Percentiles rank a stretch among this genome's conserved stretches.
These are phyloP conservation scores for Hypoxylon sp. DNA, from an alignment of 2,329 filamentous ascomycete genomes.

Conservation along the genomic window DNA sequence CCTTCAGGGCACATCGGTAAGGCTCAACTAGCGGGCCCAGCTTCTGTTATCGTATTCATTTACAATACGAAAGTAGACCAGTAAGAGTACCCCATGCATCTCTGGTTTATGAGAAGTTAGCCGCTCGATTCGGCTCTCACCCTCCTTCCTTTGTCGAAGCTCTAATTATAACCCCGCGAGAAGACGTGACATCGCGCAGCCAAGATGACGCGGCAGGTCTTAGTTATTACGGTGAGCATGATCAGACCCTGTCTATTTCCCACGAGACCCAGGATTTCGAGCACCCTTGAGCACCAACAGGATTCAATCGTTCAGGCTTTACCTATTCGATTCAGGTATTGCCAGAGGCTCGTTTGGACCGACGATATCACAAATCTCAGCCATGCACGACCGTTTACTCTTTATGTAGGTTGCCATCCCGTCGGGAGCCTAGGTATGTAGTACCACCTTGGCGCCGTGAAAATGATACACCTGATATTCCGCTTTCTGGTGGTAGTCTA, in stretches of 20 bases:
- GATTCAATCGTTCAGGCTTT: background rate
- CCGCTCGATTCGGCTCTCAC: conserved; percentile 9
- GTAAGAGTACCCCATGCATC: background rate
- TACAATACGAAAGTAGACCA: background rate
- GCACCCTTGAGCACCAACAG: conserved; percentile 8
- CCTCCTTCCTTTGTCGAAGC: background rate
- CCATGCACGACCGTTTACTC: background rate
- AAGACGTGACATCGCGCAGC: conserved; percentile 28
- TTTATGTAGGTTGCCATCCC: conserved; percentile 10
- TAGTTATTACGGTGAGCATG: conserved; percentile 20
- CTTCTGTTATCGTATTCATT: background rate
- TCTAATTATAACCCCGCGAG: conserved; percentile 25
- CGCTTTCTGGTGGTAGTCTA: background rate
- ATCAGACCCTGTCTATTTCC: conserved; percentile 6
- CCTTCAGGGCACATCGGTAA: background rate
- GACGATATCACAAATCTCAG: conserved; percentile 6
- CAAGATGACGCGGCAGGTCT: conserved; percentile 36
- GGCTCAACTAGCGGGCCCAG: background rate
- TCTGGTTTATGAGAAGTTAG: conserved; percentile 11
- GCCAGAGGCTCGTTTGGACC: conserved; percentile 2
- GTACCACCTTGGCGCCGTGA: conserved; percentile 9
- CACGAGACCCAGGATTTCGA: conserved; percentile 4
- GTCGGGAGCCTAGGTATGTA: conserved; percentile 6
- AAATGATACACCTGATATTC: conserved; percentile 3
- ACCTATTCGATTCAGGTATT: conserved; percentile 1